Evolutionary conservation across 495 filamentous ascomycete species (phyloP), one percentile per base, ranked within the genome.

Genomic region (Achaetomiella virescens): DNA sequence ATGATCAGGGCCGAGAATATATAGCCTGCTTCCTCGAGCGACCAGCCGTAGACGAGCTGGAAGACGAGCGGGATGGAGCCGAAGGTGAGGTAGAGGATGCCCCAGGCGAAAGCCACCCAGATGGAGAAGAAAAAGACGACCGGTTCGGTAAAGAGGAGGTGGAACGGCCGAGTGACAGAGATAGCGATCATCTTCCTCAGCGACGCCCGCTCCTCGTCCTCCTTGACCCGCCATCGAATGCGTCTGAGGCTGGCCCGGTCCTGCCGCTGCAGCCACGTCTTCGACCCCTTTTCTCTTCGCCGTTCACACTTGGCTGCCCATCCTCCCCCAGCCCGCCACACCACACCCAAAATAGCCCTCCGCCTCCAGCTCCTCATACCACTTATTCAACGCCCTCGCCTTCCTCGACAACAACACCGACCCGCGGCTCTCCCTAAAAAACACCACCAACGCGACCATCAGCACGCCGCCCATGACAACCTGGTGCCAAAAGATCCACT

Each of bases 51-150:
- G 48, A 84, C 86, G 5, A 74, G 81, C 17, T 66, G 55, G 70
- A 93, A 96, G 51, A 95, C 83, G 12, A 92, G 75, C 0, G 91
- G 89, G 24, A 97, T 80, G 5, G 83, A 85, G 29, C 81, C 78
- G 61, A 93, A 91, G 29, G 85, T 87, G 24, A 97, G 75, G 69
- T 96, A 97, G 0, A 97, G 78, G 0, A 95, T 81, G 2, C 86
- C 91, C 92, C 91, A 97, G 47, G 82, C 84, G 69, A 97, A 96
- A 7, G 89, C 77, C 5, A 88, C 83, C 92, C 92, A 97, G 14
- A 95, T 74, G 21, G 87, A 91, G 70, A 96, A 97, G 75, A 87
- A 95, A 73, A 96, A 96, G 18, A 97, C 90, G 12, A 96, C 89
- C 0, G 91, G 89, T 61, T 97, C 92, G 11, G 90, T 96, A 62